These are phyloP conservation scores for Tulasnella sp. DNA, from an alignment of 768 basidiomycete genomes.

Conservation along the genomic window DNA sequence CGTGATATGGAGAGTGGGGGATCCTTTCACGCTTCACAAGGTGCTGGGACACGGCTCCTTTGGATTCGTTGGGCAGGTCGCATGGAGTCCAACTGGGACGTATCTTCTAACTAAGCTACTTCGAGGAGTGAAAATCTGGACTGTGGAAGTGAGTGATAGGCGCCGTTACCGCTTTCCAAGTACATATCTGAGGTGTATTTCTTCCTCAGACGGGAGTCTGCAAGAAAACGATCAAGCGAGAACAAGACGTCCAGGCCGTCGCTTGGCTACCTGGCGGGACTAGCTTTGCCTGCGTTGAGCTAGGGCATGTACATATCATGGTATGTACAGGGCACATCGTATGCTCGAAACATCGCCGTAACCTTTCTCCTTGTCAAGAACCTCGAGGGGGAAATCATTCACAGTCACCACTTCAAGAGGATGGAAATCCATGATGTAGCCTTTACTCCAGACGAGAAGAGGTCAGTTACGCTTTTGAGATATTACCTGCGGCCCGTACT, in stretches of 20 bases:
- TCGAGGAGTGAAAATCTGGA: constrained; percentile 62
- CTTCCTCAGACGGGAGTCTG: constrained; percentile 51
- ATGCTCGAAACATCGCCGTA: neutral
- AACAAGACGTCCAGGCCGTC: constrained; percentile 46
- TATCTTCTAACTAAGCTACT: constrained; percentile 50
- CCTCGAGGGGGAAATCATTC: constrained; percentile 48
- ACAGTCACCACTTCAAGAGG: constrained; percentile 45
- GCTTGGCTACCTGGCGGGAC: constrained; percentile 57
- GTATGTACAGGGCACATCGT: neutral
- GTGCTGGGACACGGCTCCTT: constrained; percentile 55
- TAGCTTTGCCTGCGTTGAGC: constrained; percentile 62
- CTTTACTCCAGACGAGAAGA: constrained; percentile 51
- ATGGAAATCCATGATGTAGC: constrained; percentile 62
- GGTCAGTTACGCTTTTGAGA: constrained; percentile 22
- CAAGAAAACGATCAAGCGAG: constrained; percentile 49
- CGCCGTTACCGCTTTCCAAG: neutral
- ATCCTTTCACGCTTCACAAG: constrained; percentile 48
- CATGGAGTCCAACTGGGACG: constrained; percentile 60
- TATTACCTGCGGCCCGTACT: too few relatives aligned
- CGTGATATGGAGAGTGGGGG: constrained; percentile 19
- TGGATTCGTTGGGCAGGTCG: constrained; percentile 60
- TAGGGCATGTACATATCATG: constrained; percentile 34
- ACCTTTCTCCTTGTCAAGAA: constrained; percentile 30
- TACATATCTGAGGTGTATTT: too few relatives aligned
- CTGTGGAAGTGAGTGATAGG: constrained; percentile 36